Percentiles rank a stretch among this genome's conserved stretches.
Evolutionary conservation across 75 land plant species (phyloP).

Genomic region (Pseudotsuga menziesii): DNA sequence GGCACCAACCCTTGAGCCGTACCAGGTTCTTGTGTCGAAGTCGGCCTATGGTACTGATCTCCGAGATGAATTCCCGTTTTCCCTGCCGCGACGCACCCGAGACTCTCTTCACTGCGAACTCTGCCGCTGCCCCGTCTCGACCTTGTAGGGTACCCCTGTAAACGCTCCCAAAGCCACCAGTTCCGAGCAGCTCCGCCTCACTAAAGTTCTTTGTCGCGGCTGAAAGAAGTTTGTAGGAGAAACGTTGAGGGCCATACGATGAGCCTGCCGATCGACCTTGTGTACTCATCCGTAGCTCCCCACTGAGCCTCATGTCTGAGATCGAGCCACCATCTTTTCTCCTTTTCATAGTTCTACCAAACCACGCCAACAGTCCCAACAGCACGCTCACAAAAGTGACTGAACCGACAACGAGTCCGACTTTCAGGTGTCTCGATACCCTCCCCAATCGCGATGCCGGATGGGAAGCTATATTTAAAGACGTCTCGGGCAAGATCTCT

Average conservation of each 20-base stretch:
- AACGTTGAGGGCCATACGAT: conserved; percentile 21
- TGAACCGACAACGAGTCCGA: neutral
- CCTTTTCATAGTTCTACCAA: neutral
- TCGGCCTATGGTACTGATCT: conserved; percentile 34
- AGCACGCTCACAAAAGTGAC: neutral
- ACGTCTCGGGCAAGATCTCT: neutral
- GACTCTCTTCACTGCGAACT: conserved; percentile 44
- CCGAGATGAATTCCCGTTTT: conserved; percentile 32
- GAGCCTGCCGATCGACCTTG: neutral
- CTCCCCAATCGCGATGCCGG: no score
- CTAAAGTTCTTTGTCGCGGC: conserved; percentile 34
- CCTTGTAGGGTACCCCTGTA: conserved; percentile 27
- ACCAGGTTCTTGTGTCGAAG: conserved; percentile 44
- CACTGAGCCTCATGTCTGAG: neutral
- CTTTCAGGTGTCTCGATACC: neutral
- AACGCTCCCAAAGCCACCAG: conserved; percentile 45
- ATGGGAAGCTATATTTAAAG: neutral
- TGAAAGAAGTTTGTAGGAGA: conserved; percentile 29
- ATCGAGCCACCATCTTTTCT: neutral
- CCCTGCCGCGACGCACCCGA: conserved; percentile 28
- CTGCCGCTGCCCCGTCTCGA: neutral
- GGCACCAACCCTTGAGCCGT: conserved; percentile 51
- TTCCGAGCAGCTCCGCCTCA: conserved; percentile 29
- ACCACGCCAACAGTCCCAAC: neutral
- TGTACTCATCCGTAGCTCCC: neutral